These are phyloP conservation scores for Podila verticillata DNA, from an alignment of 192 early-diverging fungal species.

Conservation along the genomic window DNA sequence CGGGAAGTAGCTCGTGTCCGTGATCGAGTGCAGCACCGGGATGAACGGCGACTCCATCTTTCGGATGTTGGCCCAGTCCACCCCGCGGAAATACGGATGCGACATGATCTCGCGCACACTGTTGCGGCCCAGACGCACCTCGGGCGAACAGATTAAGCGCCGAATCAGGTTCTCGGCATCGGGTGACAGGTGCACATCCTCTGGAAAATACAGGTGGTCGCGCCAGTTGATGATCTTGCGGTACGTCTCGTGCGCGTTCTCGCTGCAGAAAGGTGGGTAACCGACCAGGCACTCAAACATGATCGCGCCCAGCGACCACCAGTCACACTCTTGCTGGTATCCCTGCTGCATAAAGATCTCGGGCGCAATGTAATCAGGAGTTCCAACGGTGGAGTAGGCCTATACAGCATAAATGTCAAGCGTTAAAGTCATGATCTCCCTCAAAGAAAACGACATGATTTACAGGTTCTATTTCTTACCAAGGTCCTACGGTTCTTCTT, in stretches of 20 bases:
- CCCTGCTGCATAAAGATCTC: constrained; percentile 96
- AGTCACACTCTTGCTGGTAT: constrained; percentile 98
- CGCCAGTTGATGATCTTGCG: constrained; percentile 98
- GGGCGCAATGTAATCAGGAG: constrained; percentile 95
- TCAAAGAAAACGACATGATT: background rate
- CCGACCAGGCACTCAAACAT: constrained; percentile 99
- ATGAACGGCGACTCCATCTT: constrained; percentile 89
- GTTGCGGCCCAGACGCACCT: constrained; percentile 82
- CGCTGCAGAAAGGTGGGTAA: constrained; percentile 98
- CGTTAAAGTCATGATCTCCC: background rate
- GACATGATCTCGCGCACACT: constrained; percentile 85
- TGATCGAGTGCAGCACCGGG: constrained; percentile 91
- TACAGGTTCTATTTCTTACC: constrained; percentile 47
- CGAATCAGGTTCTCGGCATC: constrained; percentile 95
- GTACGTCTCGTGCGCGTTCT: constrained; percentile 96
- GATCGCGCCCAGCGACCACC: constrained; percentile 99
- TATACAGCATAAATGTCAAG: constrained; percentile 17
- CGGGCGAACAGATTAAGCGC: constrained; percentile 87
- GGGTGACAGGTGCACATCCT: constrained; percentile 89
- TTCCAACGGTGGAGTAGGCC: constrained; percentile 98
- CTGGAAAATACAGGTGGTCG: constrained; percentile 89
- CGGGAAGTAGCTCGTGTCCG: constrained; percentile 98
- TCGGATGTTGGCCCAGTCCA: constrained; percentile 92
- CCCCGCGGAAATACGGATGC: constrained; percentile 95
- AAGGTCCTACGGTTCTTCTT: constrained; percentile 94